Base-by-base conservation (phyloP, 148 eudicot genomes). In the Diospyros kaki region DNA sequence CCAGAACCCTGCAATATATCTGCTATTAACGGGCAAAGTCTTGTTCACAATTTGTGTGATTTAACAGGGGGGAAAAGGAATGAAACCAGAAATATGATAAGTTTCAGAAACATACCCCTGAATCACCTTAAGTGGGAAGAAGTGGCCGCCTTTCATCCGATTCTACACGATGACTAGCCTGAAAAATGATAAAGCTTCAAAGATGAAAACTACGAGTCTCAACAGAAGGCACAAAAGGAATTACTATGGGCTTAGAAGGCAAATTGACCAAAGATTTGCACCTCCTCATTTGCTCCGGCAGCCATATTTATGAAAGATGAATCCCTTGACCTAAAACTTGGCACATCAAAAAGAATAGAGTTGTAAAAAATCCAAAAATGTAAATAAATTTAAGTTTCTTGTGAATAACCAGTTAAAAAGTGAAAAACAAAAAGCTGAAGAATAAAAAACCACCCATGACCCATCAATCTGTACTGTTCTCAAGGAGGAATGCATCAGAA, bases 271-370 rank as follows among this genome's bases (percentile, higher is more conserved):
- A 58, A 53, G 45, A 80, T 39, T 18, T 74, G 76, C 71, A 93
- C 98, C 96, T 91, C 98, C 74, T 89, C 96, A 83, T 88, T 91
- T 72, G 94, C 98, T 87, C 96, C 94, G 40, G 94, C 96, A 66
- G 98, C 84, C 85, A 91, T 91, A 46, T 91, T 84, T 83, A 89
- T 50, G 71, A 88, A 84, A 59, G 87, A 82, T 66, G 86, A 72
- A 62, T 87, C 93, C 80, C 79, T 86, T 62, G 82, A 75, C 87
- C 91, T 91, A 85, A 70, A 77, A 87, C 63, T 58, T 41, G 46
- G 58, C 28, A 14, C n/a, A 61, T 40, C 58, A 14, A 39, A 28
- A 73, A 55, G 9, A 65, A 42, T 11, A 64, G n/a, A 54, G 40
- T 64, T 74, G 67, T 40, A 40, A 53, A 11, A 66, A 51, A 69